Conservation (phyloP, 2,329 filamentous ascomycete genomes). For the Emergomyces orientalis region DNA sequence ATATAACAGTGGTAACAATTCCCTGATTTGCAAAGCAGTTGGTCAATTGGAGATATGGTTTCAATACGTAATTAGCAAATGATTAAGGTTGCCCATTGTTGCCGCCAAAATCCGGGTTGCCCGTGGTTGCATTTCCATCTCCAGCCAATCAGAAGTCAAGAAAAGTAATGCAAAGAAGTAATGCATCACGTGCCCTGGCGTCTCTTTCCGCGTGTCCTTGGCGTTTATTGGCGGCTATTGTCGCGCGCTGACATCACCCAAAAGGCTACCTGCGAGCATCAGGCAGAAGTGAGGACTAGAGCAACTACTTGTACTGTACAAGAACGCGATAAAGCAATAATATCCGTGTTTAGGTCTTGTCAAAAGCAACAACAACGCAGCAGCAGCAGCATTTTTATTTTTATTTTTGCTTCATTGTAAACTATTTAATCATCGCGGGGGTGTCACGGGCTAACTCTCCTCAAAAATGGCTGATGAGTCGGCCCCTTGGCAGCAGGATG, state of each 20-base stretch:
- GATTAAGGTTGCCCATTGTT: neutral
- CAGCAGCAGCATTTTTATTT: neutral
- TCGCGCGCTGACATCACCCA: neutral
- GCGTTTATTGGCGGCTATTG: neutral
- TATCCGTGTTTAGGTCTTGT: neutral
- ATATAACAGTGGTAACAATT: neutral
- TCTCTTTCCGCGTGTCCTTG: neutral
- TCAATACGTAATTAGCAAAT: neutral
- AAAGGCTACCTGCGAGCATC: no score
- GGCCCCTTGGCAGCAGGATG: conserved; percentile 29
- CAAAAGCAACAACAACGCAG: neutral
- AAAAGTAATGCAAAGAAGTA: neutral
- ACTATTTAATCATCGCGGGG: neutral
- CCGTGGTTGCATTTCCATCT: neutral
- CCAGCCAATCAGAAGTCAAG: conserved; percentile 4
- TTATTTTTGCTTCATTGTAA: neutral
- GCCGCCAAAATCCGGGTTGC: neutral
- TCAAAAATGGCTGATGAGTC: conserved; percentile 31
- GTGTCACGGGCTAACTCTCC: neutral
- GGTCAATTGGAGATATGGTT: neutral
- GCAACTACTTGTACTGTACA: no score
- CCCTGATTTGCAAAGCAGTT: neutral
- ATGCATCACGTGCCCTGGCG: conserved; percentile 9
- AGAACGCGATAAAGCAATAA: no score
- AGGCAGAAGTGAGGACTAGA: conserved; percentile 5